Evolutionary conservation across 768 basidiomycete genomes (phyloP).

Genomic region (Vishniacozyma victoriae): DNA sequence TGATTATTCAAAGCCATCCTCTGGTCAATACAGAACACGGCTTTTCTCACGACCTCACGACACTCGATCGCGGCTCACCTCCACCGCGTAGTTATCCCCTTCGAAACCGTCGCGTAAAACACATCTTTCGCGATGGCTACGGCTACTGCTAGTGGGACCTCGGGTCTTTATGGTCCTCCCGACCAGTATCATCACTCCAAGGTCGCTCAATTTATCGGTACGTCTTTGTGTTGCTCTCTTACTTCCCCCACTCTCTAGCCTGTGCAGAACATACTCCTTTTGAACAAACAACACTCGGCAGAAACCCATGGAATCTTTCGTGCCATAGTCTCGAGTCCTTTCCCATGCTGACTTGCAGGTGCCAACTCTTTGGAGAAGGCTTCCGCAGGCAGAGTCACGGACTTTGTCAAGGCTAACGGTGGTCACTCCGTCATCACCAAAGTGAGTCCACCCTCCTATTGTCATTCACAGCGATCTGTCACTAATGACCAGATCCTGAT

Average conservation of each 20-base stretch:
- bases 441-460: conserved; percentile 51
- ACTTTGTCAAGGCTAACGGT: conserved; percentile 84
- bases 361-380: conserved; percentile 88
- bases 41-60: too few species aligned
- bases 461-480: background rate
- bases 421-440: conserved; percentile 99
- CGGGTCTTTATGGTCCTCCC: too few species aligned
- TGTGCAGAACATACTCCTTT: background rate
- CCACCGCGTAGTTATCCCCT: too few species aligned
- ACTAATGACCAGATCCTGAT: conserved; percentile 71
- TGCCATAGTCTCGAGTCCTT: too few species aligned
- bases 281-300: background rate
- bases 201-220: conserved; percentile 63
- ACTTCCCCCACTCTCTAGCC: background rate
- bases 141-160: too few species aligned
- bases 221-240: conserved; percentile 9
- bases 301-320: too few species aligned
- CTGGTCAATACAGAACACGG: too few species aligned
- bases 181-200: conserved; percentile 57
- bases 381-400: conserved; percentile 66
- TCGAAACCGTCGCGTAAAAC: too few species aligned
- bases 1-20: too few species aligned
- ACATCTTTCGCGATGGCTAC: too few species aligned
- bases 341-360: conserved; percentile 57
- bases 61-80: too few species aligned